Base-by-base conservation (phyloP, 164 flowering plant genomes). In the Stephania japonica region DNA sequence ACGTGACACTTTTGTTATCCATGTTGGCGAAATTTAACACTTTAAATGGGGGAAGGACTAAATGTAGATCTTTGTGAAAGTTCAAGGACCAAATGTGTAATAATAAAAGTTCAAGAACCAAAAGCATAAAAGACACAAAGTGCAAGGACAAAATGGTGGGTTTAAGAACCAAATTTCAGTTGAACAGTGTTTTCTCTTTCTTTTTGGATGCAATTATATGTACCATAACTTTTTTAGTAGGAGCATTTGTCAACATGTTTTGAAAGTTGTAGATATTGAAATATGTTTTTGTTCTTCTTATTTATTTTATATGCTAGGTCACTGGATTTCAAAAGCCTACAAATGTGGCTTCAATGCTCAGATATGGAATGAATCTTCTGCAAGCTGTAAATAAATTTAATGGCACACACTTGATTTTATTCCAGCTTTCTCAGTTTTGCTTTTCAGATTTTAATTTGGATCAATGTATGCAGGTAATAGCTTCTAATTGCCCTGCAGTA, bases 321-420 rank as follows among this genome's bases (percentile, higher is more conserved):
- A 67, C 76, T 65, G 96, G 97, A 71, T 97, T 94, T 6, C 98
- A 90, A 76, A 59, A 87, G 76, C 98, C 99, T 67, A 86, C 97
- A 44, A 76, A 80, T 79, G 85, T 95, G 41, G 84, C 88, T 78
- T 12, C 76, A 41, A 49, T 87, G 82, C 88, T 95, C 64, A 87
- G 85, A 75, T 86, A 71, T 81, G 99, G 99, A 70, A 83, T 92
- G 23, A 95, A 93, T 85, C 88, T 95, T 77, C 83, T 95, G 53
- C 99, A 93, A 82, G 93, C 86, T 50, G 80, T 91, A 62, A 98
- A 97, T 43, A 80, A 91, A 18, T 95, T 89, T 76, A 81, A 81
- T 74, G 96, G 98, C 91, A 84, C 77, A 77, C n/a, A 49, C 65
- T 32, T 4, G 38, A 32, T 32, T 32, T 32, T 32, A 68, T 5